Evolutionary conservation across 331 rosid genomes (phyloP).

Genomic region (Rhamnella rubrinervis): DNA sequence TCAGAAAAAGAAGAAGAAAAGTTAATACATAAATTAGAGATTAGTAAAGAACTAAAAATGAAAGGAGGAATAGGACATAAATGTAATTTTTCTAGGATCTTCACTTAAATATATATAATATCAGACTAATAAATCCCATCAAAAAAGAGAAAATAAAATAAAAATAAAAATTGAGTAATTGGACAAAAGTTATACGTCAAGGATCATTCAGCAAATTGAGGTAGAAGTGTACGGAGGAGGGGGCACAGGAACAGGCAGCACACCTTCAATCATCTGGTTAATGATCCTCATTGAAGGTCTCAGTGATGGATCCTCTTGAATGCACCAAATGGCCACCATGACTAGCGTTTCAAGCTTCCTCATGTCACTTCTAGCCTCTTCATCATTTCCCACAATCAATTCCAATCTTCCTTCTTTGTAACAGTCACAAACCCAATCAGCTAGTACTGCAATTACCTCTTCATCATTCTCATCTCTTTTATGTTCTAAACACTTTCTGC

Average conservation of each 20-base stretch:
- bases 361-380: neutral
- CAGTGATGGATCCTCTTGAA: constrained; percentile 9
- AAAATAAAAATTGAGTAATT: too few relatives aligned
- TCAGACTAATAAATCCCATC: too few relatives aligned
- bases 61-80: too few relatives aligned
- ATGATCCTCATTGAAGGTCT: constrained; percentile 21
- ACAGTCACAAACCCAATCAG: constrained; percentile 20
- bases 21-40: too few relatives aligned
- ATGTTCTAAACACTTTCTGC: constrained; percentile 21
- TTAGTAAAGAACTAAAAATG: too few relatives aligned
- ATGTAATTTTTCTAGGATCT: too few relatives aligned
- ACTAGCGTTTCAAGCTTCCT: neutral
- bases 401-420: neutral
- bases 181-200: too few relatives aligned
- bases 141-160: too few relatives aligned
- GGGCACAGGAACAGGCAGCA: constrained; percentile 6
- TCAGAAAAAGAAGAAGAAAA: too few relatives aligned
- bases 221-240: neutral
- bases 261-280: constrained; percentile 16
- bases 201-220: neutral
- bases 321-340: constrained; percentile 19
- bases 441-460: neutral
- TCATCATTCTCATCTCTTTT: neutral
- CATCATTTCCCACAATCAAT: neutral
- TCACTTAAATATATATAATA: too few relatives aligned